Conservation (phyloP, 441 rosid species). For the Erodium trifolium region DNA sequence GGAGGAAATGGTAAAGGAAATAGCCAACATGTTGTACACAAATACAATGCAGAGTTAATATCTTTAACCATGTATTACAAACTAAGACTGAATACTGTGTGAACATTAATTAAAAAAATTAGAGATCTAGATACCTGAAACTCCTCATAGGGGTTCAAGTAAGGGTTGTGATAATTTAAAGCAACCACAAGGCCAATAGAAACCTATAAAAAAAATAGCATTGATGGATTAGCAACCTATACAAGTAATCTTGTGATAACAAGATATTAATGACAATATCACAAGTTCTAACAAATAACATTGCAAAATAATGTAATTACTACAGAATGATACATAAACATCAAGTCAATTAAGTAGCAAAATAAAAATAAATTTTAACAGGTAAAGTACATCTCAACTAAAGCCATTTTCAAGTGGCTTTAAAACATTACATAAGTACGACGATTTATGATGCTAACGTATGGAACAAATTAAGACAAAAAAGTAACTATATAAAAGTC, state of each 20-base stretch:
- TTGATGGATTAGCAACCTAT: conserved; percentile 19
- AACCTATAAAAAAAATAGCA: conserved; percentile 40
- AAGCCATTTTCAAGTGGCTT: too few relatives aligned
- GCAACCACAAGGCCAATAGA: conserved; percentile 88
- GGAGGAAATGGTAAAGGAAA: neutral
- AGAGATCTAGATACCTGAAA: conserved; percentile 57
- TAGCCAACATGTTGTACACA: neutral
- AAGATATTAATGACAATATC: conserved; percentile 9
- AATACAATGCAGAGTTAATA: neutral
- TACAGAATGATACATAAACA: conserved; percentile 1
- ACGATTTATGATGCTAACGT: too few relatives aligned
- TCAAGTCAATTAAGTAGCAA: neutral
- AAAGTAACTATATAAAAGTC: neutral
- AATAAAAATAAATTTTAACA: neutral
- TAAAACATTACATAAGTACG: too few relatives aligned
- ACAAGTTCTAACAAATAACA: conserved; percentile 3
- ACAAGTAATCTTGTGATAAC: conserved; percentile 9
- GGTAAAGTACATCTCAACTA: conserved; percentile 1
- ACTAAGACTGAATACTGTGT: neutral
- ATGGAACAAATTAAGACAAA: neutral
- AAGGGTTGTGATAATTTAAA: conserved; percentile 80
- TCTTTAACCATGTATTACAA: neutral
- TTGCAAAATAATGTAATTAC: conserved; percentile 7
- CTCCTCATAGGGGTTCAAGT: conserved; percentile 81
- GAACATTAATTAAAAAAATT: neutral